Evolutionary conservation across 2,329 filamentous ascomycete species (phyloP), one percentile per base, ranked within the genome.

Genomic region (Hypomyces perniciosus): DNA sequence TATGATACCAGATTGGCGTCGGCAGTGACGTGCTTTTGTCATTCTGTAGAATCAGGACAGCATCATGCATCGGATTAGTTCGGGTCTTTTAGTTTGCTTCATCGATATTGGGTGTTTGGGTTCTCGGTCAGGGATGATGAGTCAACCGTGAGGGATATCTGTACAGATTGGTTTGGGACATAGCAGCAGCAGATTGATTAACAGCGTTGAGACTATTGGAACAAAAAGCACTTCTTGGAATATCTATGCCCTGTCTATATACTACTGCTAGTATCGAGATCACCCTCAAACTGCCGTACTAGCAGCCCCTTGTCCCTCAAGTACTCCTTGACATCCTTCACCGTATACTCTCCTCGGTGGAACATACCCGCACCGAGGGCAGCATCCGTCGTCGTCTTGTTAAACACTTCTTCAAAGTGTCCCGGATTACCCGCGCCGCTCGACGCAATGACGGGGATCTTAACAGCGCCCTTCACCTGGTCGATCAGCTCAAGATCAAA

Each of bases 291-390:
- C 52, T 83, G 80, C 56, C 93, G 79, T n/a, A 96, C 86, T 51
- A 89, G 68, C 52, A 96, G 75, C 0, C 88, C 88, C 62, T 84
- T 81, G 34, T 78, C 75, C 27, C 76, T 75, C 53, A 99, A 69
- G 63, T 88, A 80, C 53, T 95, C 86, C 72, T 99, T 99, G 44
- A 99, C 93, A 63, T 97, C 85, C 67, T 84, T 85, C 12, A 99
- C 92, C 0, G 91, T 96, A 69, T 92, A 99, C 73, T 99, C 92
- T 35, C 86, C 89, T 44, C 93, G 77, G 72, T 99, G 93, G 71
- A 99, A 99, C 86, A 99, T 99, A 48, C 93, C 93, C 7, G 93
- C 93, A 3, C 93, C 93, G 54, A 99, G 73, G 29, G 93, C 93
- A 45, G 93, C 93, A 75, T 99, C 93, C 3, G 92, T 92, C 12